Evolutionary conservation across 768 basidiomycete species (phyloP).

Genomic region (Boletus reticulatus): DNA sequence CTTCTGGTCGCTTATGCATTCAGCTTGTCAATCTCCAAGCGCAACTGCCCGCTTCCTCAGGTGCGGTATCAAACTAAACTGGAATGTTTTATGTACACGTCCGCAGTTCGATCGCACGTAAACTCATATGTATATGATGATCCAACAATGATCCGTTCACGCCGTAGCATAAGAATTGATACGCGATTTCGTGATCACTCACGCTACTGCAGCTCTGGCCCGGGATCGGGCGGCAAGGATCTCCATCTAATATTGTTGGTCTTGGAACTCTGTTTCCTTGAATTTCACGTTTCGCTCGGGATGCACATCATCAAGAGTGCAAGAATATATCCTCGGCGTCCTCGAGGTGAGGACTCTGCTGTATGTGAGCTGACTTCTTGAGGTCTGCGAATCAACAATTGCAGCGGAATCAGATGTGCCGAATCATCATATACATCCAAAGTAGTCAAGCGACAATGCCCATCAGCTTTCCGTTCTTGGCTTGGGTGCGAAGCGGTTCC

Average conservation of each 20-base stretch:
- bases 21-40: constrained; percentile 71
- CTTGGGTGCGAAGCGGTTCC: constrained; percentile 42
- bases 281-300: too few relatives aligned
- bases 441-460: constrained; percentile 6
- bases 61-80: constrained; percentile 6
- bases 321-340: too few relatives aligned
- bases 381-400: not conserved
- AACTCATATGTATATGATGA: not conserved
- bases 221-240: not conserved
- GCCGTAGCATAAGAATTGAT: not conserved
- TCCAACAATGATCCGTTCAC: not conserved
- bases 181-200: not conserved
- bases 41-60: constrained; percentile 43
- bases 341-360: not conserved
- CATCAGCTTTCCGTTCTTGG: constrained; percentile 67
- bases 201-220: not conserved
- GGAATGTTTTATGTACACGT: not conserved
- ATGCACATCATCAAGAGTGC: too few relatives aligned
- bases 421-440: not conserved
- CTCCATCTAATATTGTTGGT: too few relatives aligned
- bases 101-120: not conserved
- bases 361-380: not conserved
- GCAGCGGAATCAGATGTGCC: not conserved
- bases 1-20: constrained; percentile 13
- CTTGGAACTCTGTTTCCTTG: too few relatives aligned